Conservation (phyloP, 805 yeast genomes). For the Candida tammaniensis region DNA sequence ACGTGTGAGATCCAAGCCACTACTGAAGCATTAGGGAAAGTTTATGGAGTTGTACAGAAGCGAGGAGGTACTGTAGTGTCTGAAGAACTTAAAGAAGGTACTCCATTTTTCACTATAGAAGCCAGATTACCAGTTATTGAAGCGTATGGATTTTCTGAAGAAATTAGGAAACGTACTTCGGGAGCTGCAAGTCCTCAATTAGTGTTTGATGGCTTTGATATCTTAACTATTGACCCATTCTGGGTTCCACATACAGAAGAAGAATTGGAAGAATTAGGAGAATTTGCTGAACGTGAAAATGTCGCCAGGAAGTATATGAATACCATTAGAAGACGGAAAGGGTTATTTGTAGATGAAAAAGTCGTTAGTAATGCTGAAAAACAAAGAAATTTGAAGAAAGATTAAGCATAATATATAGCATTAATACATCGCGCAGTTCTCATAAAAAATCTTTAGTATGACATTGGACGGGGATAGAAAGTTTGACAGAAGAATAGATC, state of each 20-base stretch:
- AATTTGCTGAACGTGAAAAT: slow-evolving; percentile 87
- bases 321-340: slow-evolving; percentile 77
- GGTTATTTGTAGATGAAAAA: slow-evolving; percentile 85
- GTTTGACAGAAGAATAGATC: slow-evolving; percentile 8
- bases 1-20: slow-evolving; percentile 94
- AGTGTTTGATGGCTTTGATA: slow-evolving; percentile 83
- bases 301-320: slow-evolving; percentile 87
- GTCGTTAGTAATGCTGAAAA: slow-evolving; percentile 90
- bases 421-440: too few relatives aligned
- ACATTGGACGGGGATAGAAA: too few relatives aligned
- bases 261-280: slow-evolving; percentile 91
- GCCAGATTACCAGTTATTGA: slow-evolving; percentile 91
- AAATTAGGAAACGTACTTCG: slow-evolving; percentile 85
- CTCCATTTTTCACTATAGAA: slow-evolving; percentile 86
- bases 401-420: slow-evolving; percentile 26
- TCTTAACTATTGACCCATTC: slow-evolving; percentile 89
- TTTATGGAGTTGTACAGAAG: slow-evolving; percentile 88
- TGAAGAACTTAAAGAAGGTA: slow-evolving; percentile 98
- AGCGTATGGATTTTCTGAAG: slow-evolving; percentile 96
- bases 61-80: slow-evolving; percentile 81
- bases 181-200: slow-evolving; percentile 98
- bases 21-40: slow-evolving; percentile 91
- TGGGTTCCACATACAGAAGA: slow-evolving; percentile 99
- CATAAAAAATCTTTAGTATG: too few relatives aligned
- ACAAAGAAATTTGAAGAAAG: slow-evolving; percentile 82